Percentiles rank a stretch among this genome's conserved stretches.
phyloP scores from a whole-genome alignment of 1,284 basidiomycete genomes.

The Porodaedalea pini region DNA sequence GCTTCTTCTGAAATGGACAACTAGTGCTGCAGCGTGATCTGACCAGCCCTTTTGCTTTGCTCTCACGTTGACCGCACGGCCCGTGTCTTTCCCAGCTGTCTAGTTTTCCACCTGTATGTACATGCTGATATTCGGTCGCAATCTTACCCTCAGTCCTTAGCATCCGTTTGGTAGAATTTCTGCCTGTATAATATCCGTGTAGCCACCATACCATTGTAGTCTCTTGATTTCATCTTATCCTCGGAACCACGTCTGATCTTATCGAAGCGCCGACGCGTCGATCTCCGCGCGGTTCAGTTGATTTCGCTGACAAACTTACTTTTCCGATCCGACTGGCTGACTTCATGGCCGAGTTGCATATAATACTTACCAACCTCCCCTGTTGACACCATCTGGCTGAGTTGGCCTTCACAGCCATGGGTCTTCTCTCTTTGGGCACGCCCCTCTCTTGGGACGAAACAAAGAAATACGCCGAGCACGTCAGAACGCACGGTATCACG shows the following conservation, averaged over 20 bases:
- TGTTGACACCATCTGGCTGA: background rate
- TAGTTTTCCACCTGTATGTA: background rate
- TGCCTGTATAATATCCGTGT: background rate
- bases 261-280: background rate
- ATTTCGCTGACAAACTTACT: background rate
- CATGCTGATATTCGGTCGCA: no score
- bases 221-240: background rate
- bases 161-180: no score
- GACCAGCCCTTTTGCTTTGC: conserved; percentile 30
- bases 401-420: conserved; percentile 54
- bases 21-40: conserved; percentile 56
- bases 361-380: background rate
- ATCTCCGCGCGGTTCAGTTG: background rate
- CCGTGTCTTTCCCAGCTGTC: background rate
- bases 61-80: background rate
- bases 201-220: background rate
- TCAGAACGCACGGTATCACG: conserved; percentile 88
- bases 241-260: background rate
- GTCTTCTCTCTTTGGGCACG: conserved; percentile 91
- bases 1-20: conserved; percentile 80
- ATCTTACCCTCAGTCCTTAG: background rate
- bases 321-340: no score
- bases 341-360: background rate
- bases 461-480: conserved; percentile 85
- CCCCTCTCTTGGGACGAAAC: conserved; percentile 92